These are phyloP conservation scores for Pezicula neosporulosa DNA, from an alignment of 2,329 filamentous ascomycete species.

Conservation along the genomic window DNA sequence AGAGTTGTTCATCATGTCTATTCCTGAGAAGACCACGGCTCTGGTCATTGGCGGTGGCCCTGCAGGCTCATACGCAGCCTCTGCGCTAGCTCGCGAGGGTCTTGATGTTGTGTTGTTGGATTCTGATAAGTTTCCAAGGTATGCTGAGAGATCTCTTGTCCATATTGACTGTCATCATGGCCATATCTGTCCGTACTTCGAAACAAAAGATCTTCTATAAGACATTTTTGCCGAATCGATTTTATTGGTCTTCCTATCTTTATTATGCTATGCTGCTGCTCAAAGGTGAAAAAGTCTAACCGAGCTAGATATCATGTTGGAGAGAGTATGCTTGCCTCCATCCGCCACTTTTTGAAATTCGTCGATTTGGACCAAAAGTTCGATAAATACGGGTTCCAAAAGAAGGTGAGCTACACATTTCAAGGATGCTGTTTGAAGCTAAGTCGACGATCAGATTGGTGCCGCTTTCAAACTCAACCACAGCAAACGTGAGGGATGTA, in stretches of 20 bases:
- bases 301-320: conserved; percentile 32
- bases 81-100: conserved; percentile 39
- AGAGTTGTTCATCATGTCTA: background rate
- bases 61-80: conserved; percentile 40
- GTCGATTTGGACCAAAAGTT: conserved; percentile 39
- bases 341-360: conserved; percentile 40
- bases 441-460: conserved; percentile 26
- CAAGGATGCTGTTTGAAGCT: background rate
- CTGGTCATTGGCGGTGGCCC: conserved; percentile 43
- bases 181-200: no score
- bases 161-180: background rate
- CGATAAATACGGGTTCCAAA: conserved; percentile 34
- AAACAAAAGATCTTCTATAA: no score
- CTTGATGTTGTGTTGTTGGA: conserved; percentile 41
- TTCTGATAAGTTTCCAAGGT: conserved; percentile 39
- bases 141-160: background rate
- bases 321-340: conserved; percentile 32
- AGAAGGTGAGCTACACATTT: conserved; percentile 28
- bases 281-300: background rate
- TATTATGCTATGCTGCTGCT: no score
- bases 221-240: no score
- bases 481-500: conserved; percentile 29
- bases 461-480: conserved; percentile 36
- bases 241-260: no score
- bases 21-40: background rate